Conservation (phyloP, 139 green algal species). For the Picochlorum sp. region DNA sequence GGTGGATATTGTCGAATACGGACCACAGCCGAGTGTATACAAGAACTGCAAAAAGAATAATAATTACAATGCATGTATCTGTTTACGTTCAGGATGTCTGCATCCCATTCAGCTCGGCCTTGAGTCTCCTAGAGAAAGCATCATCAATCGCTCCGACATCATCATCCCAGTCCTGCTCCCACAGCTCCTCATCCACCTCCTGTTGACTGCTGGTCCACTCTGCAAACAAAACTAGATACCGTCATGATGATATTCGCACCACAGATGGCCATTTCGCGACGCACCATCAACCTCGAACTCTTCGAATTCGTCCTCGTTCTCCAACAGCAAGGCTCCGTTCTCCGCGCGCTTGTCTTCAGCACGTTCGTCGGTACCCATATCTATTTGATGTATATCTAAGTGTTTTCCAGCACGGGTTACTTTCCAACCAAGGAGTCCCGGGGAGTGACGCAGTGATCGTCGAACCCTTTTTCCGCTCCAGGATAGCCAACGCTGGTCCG, state of each 20-base stretch:
- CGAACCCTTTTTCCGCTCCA: not conserved
- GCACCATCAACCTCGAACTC: conserved; percentile 45
- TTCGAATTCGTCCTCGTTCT: conserved; percentile 49
- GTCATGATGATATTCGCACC: not conserved
- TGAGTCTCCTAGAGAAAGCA: conserved; percentile 34
- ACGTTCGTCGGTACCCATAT: conserved; percentile 6
- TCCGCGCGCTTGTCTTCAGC: conserved; percentile 11
- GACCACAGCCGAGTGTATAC: conserved; percentile 27
- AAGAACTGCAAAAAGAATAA: conserved; percentile 29
- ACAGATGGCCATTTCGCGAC: not conserved
- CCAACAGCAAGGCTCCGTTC: not conserved
- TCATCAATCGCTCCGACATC: conserved; percentile 22
- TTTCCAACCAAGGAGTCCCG: not conserved
- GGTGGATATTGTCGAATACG: conserved; percentile 51
- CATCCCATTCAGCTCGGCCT: conserved; percentile 17
- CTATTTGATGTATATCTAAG: not conserved
- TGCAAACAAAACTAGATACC: not conserved
- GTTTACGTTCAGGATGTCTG: not conserved
- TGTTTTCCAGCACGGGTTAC: too few species aligned
- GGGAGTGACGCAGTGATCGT: conserved; percentile 1
- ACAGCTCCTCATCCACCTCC: conserved; percentile 24
- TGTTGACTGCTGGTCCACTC: conserved; percentile 23
- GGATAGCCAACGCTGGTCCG: too few species aligned
- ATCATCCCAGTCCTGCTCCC: conserved; percentile 46
- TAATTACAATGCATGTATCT: too few species aligned